Percentiles rank a stretch among this genome's conserved stretches.
These are phyloP conservation scores for Malus fusca DNA, from an alignment of 306 rosid genomes.

Conservation along the genomic window DNA sequence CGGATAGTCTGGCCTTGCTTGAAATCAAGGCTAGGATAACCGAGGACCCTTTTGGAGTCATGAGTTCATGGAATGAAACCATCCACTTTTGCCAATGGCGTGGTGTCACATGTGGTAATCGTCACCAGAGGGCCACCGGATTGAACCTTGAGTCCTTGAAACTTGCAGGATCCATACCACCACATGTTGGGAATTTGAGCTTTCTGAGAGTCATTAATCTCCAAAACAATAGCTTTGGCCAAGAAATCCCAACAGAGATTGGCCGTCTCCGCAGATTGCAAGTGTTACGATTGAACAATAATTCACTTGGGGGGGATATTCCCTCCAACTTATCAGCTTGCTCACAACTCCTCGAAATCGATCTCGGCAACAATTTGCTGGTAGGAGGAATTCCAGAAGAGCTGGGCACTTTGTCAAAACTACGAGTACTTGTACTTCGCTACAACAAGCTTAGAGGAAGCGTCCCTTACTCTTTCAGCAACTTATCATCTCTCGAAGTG, in stretches of 20 bases:
- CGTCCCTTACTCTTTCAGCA: background rate
- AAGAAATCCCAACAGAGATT: background rate
- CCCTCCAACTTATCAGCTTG: background rate
- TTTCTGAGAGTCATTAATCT: background rate
- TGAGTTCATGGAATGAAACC: background rate
- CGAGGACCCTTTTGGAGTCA: background rate
- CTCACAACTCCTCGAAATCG: background rate
- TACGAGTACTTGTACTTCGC: background rate
- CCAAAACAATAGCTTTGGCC: background rate
- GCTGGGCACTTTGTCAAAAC: background rate
- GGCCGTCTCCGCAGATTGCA: background rate
- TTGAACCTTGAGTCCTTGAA: background rate
- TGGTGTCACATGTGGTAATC: background rate
- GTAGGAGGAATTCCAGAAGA: background rate
- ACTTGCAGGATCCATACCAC: background rate
- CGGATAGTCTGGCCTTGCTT: background rate
- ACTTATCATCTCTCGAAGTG: background rate
- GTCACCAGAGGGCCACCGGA: background rate
- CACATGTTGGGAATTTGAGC: background rate
- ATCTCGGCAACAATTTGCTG: background rate
- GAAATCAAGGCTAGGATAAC: background rate
- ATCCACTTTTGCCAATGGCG: constrained; percentile 1
- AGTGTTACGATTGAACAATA: background rate
- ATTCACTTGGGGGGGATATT: background rate
- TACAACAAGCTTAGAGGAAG: background rate